phyloP scores from a whole-genome alignment of 768 basidiomycete genomes.

The Ephemerocybe angulata region DNA sequence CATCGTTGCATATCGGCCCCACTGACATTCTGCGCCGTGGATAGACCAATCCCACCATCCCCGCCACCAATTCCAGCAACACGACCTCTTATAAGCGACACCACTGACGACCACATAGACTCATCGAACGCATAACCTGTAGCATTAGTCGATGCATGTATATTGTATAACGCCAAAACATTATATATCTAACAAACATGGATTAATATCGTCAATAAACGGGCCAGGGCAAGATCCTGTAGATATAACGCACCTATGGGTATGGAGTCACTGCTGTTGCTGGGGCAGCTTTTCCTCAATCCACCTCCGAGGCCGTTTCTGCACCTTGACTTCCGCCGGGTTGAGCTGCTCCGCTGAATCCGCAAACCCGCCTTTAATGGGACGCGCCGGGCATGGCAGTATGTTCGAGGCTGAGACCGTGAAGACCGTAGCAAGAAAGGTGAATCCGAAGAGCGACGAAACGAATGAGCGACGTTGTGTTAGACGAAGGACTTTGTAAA shows the following conservation, averaged over 20 bases:
- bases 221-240: neutral
- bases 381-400: conserved; percentile 75
- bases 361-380: conserved; percentile 50
- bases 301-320: conserved; percentile 70
- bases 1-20: neutral
- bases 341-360: conserved; percentile 36
- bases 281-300: conserved; percentile 66
- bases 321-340: conserved; percentile 43
- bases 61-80: neutral
- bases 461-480: conserved; percentile 69
- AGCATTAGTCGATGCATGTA: conserved; percentile 24
- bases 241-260: conserved; percentile 3
- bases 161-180: conserved; percentile 12
- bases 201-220: neutral
- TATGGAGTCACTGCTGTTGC: conserved; percentile 15
- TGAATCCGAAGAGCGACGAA: conserved; percentile 75
- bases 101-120: neutral
- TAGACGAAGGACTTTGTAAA: conserved; percentile 54
- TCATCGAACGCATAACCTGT: conserved; percentile 13
- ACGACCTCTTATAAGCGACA: neutral
- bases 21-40: neutral
- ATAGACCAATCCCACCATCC: neutral
- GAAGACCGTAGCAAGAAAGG: conserved; percentile 71
- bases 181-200: conserved; percentile 5
- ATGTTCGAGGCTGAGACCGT: conserved; percentile 80